Conservation (phyloP, 345 rosid genomes). For the Mallotus nudiflorus region DNA sequence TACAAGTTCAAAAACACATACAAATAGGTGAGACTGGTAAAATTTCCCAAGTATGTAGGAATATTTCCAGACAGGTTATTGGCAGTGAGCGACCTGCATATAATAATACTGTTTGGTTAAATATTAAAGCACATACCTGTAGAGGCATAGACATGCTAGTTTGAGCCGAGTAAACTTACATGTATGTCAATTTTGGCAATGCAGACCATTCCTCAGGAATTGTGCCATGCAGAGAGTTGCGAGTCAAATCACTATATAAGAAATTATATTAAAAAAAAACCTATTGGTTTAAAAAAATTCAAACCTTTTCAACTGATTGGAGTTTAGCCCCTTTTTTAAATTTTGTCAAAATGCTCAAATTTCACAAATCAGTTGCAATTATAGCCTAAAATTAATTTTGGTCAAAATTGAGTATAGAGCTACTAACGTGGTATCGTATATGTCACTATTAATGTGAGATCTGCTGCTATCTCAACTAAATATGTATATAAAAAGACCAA, state of each 20-base stretch:
- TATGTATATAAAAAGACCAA: too few relatives aligned
- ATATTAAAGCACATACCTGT: neutral
- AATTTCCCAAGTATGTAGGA: slow-evolving; percentile 11
- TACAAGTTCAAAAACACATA: slow-evolving; percentile 1
- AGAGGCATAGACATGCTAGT: neutral
- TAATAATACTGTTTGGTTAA: neutral
- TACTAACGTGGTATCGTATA: too few relatives aligned
- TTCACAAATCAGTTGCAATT: too few relatives aligned
- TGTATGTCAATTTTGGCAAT: neutral
- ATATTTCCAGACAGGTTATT: slow-evolving; percentile 19
- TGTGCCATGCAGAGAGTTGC: slow-evolving; percentile 15
- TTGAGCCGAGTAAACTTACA: neutral
- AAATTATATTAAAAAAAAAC: too few relatives aligned
- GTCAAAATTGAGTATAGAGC: too few relatives aligned
- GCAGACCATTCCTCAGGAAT: slow-evolving; percentile 23
- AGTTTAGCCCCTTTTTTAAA: too few relatives aligned
- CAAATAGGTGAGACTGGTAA: slow-evolving; percentile 14
- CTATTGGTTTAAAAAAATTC: too few relatives aligned
- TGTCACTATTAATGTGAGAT: too few relatives aligned
- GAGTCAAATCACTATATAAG: slow-evolving; percentile 17
- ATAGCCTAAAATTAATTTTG: too few relatives aligned
- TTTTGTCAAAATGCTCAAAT: too few relatives aligned
- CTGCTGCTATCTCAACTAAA: too few relatives aligned
- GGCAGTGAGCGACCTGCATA: slow-evolving; percentile 8
- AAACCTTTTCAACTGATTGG: too few relatives aligned